Evolutionary conservation across 2,329 filamentous ascomycete genomes (phyloP), one percentile per base, ranked within the genome.

Genomic region (Pyricularia grisea): DNA sequence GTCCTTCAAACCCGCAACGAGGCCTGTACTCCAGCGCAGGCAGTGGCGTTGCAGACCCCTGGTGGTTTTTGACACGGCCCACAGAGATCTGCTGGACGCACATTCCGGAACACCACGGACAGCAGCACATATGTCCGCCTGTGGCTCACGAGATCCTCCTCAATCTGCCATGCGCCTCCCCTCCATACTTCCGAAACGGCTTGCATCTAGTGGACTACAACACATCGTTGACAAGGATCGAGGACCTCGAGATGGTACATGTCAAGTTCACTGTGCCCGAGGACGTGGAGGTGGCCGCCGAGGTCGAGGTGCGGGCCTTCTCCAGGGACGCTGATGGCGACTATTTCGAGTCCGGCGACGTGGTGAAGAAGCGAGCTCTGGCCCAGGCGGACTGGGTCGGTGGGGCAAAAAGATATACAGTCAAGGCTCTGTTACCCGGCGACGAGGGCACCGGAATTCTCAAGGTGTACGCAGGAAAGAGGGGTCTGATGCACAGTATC

Each of bases 401-500:
- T 72, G 93, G 93, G 20, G 84, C 90, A 72, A 99, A 99, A 79
- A 89, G 93, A 33, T 97, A 97, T 78, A 97, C 93, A 0, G 84
- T 99, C 75, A 99, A 99, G 79, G 95, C 93, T 1, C 81, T 98
- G 20, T 83, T 99, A 0, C 94, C 96, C 1, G 92, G 93, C 30
- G 94, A 98, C 73, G 94, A 97, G 79, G 94, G 94, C 14, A 90
- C 92, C 61, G 95, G 92, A 61, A 87, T 91, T 14, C 82, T 99
- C 70, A 97, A 96, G 78, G 83, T 99, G 50, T 99, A 97, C 78
- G 94, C 94, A 14, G 95, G 96, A 70, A 95, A 94, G 78, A 89
- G 94, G 71, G 96, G 96, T 0, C 84, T 99, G 68, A 98, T 98
- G 94, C 95, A 98, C 80, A 96, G 92, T 72, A 94, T 95, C 82